A percentile compares a stretch with the other conserved stretches of the same genome.
Evolutionary conservation across 441 rosid genomes (phyloP).

Genomic region (Isatis lusitanica): DNA sequence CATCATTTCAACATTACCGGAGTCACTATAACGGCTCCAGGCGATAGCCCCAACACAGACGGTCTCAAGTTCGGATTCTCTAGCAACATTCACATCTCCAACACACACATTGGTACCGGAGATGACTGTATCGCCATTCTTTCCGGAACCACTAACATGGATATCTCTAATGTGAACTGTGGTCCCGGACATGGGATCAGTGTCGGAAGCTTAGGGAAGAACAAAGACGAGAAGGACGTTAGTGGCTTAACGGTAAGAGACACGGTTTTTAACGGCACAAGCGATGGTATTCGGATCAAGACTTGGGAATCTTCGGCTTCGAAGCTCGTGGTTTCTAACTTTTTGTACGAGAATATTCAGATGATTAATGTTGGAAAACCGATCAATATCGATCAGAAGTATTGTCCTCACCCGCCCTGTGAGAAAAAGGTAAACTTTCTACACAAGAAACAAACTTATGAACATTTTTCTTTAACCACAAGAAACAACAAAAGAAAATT

Average conservation of each 20-base stretch:
- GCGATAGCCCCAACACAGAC: conserved; percentile 56
- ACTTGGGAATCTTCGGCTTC: conserved; percentile 46
- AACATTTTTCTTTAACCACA: not conserved
- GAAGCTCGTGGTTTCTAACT: conserved; percentile 39
- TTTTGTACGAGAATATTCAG: conserved; percentile 43
- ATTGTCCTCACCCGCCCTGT: conserved; percentile 47
- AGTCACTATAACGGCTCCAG: conserved; percentile 43
- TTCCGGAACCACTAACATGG: conserved; percentile 12
- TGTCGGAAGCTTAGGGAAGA: conserved; percentile 41
- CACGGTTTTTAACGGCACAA: conserved; percentile 22
- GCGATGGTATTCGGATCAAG: conserved; percentile 40
- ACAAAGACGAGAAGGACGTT: conserved; percentile 28
- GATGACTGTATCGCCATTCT: conserved; percentile 37
- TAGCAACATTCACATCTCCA: conserved; percentile 10
- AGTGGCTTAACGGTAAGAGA: conserved; percentile 25
- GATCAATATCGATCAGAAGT: conserved; percentile 45
- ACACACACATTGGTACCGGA: conserved; percentile 24
- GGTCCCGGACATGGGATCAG: conserved; percentile 40
- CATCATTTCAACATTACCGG: conserved; percentile 16
- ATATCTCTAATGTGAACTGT: conserved; percentile 26
- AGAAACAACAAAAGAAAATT: not conserved
- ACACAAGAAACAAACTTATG: not conserved
- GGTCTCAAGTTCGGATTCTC: conserved; percentile 50
- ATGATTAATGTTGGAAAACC: conserved; percentile 48
- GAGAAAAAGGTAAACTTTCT: conserved; percentile 4